A percentile compares a stretch with the other conserved stretches of the same genome.
Evolutionary conservation across 352 stramenopile species (phyloP).

Genomic region (Pythium pyrilobum): DNA sequence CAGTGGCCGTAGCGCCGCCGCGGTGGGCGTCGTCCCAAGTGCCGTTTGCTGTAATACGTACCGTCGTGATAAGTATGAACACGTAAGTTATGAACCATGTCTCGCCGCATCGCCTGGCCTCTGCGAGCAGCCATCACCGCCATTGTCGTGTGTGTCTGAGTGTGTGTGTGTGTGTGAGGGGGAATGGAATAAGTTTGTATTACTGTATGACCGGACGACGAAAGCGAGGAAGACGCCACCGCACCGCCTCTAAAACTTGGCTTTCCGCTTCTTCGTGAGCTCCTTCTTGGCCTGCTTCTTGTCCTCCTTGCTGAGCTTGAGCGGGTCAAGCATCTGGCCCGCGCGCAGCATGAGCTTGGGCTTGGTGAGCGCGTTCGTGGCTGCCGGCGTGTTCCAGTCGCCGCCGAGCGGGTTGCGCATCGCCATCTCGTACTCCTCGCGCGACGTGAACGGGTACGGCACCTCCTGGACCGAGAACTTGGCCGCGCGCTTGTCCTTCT

Average conservation of each 20-base stretch:
- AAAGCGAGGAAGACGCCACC: background rate
- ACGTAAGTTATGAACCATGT: too few relatives aligned
- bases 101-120: too few relatives aligned
- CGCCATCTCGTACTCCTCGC: constrained; percentile 96
- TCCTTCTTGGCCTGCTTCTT: constrained; percentile 81
- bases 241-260: constrained; percentile 53
- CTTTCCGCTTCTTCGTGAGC: constrained; percentile 72
- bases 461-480: constrained; percentile 88
- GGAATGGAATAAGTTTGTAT: too few relatives aligned
- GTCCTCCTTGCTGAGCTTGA: constrained; percentile 84
- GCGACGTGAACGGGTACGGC: constrained; percentile 96
- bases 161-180: too few relatives aligned
- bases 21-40: too few relatives aligned
- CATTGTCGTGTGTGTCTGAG: too few relatives aligned
- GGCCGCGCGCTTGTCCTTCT: constrained; percentile 86
- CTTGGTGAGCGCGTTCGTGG: constrained; percentile 91
- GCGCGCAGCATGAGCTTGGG: constrained; percentile 91
- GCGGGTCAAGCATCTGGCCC: constrained; percentile 92
- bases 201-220: background rate
- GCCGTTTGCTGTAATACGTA: too few relatives aligned
- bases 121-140: too few relatives aligned
- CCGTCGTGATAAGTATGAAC: too few relatives aligned
- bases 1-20: too few relatives aligned
- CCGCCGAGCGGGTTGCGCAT: constrained; percentile 93
- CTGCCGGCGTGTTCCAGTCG: constrained; percentile 93